Evolutionary conservation across 768 basidiomycete genomes (phyloP).

Genomic region (Hypholoma fasciculare): DNA sequence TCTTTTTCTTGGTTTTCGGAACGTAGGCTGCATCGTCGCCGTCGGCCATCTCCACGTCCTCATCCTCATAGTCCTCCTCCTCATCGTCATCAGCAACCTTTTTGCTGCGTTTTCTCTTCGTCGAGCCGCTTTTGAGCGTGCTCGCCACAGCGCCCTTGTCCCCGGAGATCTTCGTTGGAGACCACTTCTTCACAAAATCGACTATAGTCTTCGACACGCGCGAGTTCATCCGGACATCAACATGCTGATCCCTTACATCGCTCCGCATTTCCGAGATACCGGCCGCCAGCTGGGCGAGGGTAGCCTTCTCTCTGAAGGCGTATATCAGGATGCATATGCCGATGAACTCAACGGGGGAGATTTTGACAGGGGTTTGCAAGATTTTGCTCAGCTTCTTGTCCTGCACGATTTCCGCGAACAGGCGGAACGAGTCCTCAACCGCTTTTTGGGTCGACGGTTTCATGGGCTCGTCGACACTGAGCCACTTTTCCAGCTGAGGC

Average conservation of each 20-base stretch:
- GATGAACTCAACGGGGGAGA: conserved; percentile 73
- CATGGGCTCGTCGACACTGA: conserved; percentile 35
- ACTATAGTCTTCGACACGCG: conserved; percentile 56
- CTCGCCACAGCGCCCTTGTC: not conserved
- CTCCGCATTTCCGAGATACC: conserved; percentile 53
- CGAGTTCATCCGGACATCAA: conserved; percentile 67
- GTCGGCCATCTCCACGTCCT: conserved; percentile 9
- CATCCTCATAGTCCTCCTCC: not conserved
- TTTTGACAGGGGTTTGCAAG: conserved; percentile 44
- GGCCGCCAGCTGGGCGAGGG: conserved; percentile 38
- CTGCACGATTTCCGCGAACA: conserved; percentile 46
- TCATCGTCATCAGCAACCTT: conserved; percentile 11
- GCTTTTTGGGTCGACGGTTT: conserved; percentile 26
- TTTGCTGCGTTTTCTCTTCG: conserved; percentile 22
- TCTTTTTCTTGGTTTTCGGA: conserved; percentile 8
- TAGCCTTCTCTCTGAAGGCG: conserved; percentile 40
- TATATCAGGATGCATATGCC: conserved; percentile 55
- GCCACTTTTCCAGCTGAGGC: conserved; percentile 50
- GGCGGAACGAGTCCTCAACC: conserved; percentile 42
- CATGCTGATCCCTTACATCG: conserved; percentile 52
- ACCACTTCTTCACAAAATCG: conserved; percentile 43
- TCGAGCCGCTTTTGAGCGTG: not conserved
- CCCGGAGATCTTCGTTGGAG: conserved; percentile 12
- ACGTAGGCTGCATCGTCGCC: conserved; percentile 6
- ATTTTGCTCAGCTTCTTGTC: conserved; percentile 31